Evolutionary conservation across 192 early-diverging fungal genomes (phyloP).

Genomic region (Coemansia sp.): DNA sequence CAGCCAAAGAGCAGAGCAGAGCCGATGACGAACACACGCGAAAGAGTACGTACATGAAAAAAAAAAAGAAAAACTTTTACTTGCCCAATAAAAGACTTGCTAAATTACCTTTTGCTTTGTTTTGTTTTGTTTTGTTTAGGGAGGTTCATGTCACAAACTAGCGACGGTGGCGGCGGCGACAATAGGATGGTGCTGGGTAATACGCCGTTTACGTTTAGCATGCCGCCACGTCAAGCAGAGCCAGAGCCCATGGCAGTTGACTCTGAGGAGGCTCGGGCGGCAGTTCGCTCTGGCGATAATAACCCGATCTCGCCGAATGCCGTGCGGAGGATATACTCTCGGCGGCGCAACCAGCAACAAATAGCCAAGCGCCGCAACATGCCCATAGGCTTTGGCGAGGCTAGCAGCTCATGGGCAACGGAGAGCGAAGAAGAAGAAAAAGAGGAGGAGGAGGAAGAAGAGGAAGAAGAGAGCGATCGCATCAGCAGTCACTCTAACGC

Average conservation of each 20-base stretch:
- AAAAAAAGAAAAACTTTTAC: background rate
- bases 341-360: slow-evolving; percentile 10
- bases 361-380: background rate
- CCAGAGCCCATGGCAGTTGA: slow-evolving; percentile 17
- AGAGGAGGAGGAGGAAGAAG: background rate
- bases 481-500: background rate
- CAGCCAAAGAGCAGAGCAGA: slow-evolving; percentile 5
- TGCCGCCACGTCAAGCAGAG: slow-evolving; percentile 11
- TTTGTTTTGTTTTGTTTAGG: slow-evolving; percentile 14
- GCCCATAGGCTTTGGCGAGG: slow-evolving; percentile 12
- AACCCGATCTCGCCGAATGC: slow-evolving; percentile 41
- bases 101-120: background rate
- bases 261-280: slow-evolving; percentile 9
- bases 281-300: slow-evolving; percentile 9
- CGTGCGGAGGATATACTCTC: slow-evolving; percentile 13
- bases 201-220: slow-evolving; percentile 40
- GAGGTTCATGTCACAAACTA: slow-evolving; percentile 1
- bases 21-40: slow-evolving; percentile 16
- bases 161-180: background rate
- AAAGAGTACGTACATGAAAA: slow-evolving; percentile 20
- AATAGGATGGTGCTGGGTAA: slow-evolving; percentile 12
- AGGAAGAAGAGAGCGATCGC: background rate
- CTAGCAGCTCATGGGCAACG: slow-evolving; percentile 21
- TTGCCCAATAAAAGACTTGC: background rate
- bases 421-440: slow-evolving; percentile 11